Evolutionary conservation across 768 basidiomycete species (phyloP).

Genomic region (Boletus rex-veris): DNA sequence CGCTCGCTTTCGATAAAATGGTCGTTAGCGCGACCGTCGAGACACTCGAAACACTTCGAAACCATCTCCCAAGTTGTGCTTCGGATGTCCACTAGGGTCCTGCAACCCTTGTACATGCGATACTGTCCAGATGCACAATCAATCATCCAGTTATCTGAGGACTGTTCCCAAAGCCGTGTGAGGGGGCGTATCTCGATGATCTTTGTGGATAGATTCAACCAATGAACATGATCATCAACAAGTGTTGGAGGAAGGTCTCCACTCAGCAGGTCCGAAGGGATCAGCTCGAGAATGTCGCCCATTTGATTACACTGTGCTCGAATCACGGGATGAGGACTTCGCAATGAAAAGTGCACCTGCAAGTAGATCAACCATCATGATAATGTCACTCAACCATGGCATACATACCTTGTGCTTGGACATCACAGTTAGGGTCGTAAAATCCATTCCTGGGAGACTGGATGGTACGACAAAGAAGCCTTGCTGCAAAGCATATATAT

Average conservation of each 20-base stretch:
- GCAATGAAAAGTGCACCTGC: conserved; percentile 18
- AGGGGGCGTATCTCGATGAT: conserved; percentile 22
- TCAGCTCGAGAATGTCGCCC: conserved; percentile 9
- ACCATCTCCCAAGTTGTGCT: background rate
- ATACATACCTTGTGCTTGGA: conserved; percentile 1
- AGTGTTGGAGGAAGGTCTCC: conserved; percentile 18
- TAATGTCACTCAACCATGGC: background rate
- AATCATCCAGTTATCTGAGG: conserved; percentile 18
- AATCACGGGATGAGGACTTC: conserved; percentile 2
- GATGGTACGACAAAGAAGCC: background rate
- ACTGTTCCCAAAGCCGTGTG: conserved; percentile 14
- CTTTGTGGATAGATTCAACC: conserved; percentile 16
- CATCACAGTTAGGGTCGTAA: background rate
- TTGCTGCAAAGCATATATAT: background rate
- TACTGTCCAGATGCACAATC: background rate
- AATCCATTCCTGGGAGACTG: background rate
- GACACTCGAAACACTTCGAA: too few relatives aligned
- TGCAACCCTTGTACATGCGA: background rate
- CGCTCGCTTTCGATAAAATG: too few relatives aligned
- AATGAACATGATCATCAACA: conserved; percentile 17
- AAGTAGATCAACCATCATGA: background rate
- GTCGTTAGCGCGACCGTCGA: too few relatives aligned
- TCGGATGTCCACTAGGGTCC: conserved; percentile 16
- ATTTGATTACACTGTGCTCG: background rate
- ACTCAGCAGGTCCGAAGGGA: conserved; percentile 10